Base-by-base conservation (phyloP, 768 basidiomycete species). In the Lanmaoa rubissima region DNA sequence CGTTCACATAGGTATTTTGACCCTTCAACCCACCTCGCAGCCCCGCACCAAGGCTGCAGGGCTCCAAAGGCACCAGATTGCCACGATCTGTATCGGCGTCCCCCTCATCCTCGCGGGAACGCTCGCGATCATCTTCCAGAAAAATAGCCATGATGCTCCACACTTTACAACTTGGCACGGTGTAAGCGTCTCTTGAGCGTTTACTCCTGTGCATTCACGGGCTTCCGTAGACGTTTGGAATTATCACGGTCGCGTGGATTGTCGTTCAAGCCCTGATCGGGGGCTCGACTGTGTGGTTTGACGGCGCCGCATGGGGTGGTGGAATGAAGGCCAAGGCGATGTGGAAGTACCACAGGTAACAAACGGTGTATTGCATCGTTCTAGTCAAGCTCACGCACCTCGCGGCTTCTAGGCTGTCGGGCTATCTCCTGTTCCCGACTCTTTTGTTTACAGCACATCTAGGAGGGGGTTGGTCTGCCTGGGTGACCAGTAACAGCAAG, bases 281-380 rank as follows among this genome's bases (percentile, higher is more conserved):
- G 6, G 88, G 78, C 3, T 84, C 82, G n/a, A 89, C 86, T 48
- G 88, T 91, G 16, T 92, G 90, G 90, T 85, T 79, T 58, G 78
- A 74, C 8, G 91, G 91, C 12, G 77, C 76, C 16, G 75, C 77
- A 0, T 88, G 92, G 65, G 90, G 91, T 5, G 89, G 90, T 1
- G 84, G 82, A 14, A 69, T 76, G 43, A 86, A 82, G 67, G 89
- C 90, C 14, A 93, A 90, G 69, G 68, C 74, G 1, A 56, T 92
- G 19, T 94, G 91, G 87, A 94, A 92, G 68, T 93, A 90, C 61
- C 92, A 94, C 65, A 75, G 92, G 87, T 85, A 58, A 57, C 5
- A 26, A 41, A 70, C 24, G 4, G 45, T 32, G 31, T 26, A n/a
- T 28, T 19, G 21, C 42, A n/a, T 55, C 41, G 28, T 48, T 48